phyloP scores from a whole-genome alignment of 169 alveolate genomes.

The Plasmodium gaboni region DNA sequence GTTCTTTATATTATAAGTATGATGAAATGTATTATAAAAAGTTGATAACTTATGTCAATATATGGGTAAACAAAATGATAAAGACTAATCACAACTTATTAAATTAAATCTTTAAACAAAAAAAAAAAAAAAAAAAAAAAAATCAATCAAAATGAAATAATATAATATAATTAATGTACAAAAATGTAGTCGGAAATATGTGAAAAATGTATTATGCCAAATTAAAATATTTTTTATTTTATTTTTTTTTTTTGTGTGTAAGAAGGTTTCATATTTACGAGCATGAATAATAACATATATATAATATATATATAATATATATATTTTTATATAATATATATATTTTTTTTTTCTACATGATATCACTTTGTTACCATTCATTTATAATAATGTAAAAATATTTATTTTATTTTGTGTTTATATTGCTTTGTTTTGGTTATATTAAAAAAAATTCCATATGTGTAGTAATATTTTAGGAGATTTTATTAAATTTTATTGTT shows the following conservation, averaged over 20 bases:
- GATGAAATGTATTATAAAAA: conserved; percentile 50
- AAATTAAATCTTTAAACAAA: not conserved
- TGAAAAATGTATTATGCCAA: too few species aligned
- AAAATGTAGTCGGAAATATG: too few species aligned
- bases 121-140: not conserved
- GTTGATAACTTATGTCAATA: conserved; percentile 19
- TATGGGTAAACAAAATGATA: conserved; percentile 43
- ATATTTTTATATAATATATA: not conserved
- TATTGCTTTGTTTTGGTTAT: not conserved
- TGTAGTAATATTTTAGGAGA: not conserved
- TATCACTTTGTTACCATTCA: too few species aligned
- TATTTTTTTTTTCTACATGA: not conserved
- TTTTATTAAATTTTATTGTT: not conserved
- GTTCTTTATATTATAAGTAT: conserved; percentile 56
- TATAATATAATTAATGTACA: too few species aligned
- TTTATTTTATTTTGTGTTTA: too few species aligned
- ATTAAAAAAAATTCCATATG: not conserved
- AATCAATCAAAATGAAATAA: not conserved
- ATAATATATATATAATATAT: conserved; percentile 1
- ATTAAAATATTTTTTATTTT: too few species aligned
- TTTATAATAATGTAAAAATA: too few species aligned
- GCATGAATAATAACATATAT: not conserved
- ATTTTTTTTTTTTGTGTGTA: not conserved
- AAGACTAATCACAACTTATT: conserved; percentile 16
- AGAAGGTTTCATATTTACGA: not conserved